These are phyloP conservation scores for Rubia peregrina DNA, from an alignment of 305 asterid species.

Conservation along the genomic window DNA sequence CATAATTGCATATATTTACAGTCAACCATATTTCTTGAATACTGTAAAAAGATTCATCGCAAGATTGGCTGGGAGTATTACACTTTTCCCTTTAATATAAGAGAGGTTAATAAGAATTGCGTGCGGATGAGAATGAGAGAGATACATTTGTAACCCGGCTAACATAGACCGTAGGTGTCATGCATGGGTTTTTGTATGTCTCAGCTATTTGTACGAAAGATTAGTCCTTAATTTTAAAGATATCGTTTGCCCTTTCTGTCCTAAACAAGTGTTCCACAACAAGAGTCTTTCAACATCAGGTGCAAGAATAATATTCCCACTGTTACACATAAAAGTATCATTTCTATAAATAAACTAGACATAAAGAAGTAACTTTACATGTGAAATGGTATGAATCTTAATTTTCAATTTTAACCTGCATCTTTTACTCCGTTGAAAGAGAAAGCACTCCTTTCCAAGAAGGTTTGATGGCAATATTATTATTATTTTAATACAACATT, in stretches of 20 bases:
- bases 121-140: too few relatives aligned
- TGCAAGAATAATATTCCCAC: conserved; percentile 3
- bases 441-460: neutral
- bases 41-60: too few relatives aligned
- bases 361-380: neutral
- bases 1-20: too few relatives aligned
- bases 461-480: neutral
- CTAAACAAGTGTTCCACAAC: neutral
- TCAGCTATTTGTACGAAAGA: neutral
- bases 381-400: neutral
- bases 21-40: too few relatives aligned
- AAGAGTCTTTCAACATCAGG: neutral
- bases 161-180: neutral
- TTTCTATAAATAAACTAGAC: neutral
- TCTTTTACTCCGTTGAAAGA: neutral
- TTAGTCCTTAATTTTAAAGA: too few relatives aligned
- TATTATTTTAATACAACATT: neutral
- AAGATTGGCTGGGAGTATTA: too few relatives aligned
- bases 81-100: too few relatives aligned
- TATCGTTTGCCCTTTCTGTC: neutral
- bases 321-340: neutral
- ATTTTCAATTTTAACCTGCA: neutral
- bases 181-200: neutral
- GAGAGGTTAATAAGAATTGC: too few relatives aligned
- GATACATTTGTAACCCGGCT: too few relatives aligned